phyloP scores from a whole-genome alignment of 169 alveolate species.

The Cryptosporidium viatorum region DNA sequence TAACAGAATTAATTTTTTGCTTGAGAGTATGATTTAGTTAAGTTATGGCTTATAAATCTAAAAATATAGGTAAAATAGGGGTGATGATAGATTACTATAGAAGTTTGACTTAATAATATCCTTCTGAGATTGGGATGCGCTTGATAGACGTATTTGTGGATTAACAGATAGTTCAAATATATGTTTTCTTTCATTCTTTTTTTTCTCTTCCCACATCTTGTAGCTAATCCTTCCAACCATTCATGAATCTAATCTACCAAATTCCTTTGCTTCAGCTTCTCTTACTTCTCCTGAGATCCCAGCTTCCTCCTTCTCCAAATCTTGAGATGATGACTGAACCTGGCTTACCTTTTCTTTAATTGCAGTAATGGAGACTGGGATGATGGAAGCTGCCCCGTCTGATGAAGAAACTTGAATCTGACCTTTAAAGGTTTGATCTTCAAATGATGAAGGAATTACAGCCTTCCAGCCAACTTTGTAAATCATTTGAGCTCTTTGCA shows the following conservation, averaged over 20 bases:
- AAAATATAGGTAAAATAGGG: neutral
- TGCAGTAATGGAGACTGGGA: constrained; percentile 36
- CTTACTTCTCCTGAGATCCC: neutral
- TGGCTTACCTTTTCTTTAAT: neutral
- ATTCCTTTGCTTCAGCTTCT: neutral
- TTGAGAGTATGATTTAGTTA: neutral
- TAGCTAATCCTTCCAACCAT: neutral
- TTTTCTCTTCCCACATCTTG: too few relatives aligned
- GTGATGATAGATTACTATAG: neutral
- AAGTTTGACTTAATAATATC: neutral
- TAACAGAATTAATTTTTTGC: neutral
- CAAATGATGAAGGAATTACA: neutral
- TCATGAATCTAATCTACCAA: neutral
- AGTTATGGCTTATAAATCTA: neutral
- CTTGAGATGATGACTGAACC: neutral
- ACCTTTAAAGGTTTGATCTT: constrained; percentile 33
- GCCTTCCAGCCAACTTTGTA: constrained; percentile 61
- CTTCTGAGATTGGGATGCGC: neutral
- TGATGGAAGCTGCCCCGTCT: constrained; percentile 62
- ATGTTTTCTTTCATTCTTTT: too few relatives aligned
- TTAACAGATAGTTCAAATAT: too few relatives aligned
- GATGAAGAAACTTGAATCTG: constrained; percentile 51
- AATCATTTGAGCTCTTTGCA: constrained; percentile 46
- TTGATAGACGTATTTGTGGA: neutral
- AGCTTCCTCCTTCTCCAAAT: neutral